Evolutionary conservation across 225 moss, liverwort and hornwort species (phyloP), one percentile per base, ranked within the genome.

Genomic region (Physcomitrium patens): DNA sequence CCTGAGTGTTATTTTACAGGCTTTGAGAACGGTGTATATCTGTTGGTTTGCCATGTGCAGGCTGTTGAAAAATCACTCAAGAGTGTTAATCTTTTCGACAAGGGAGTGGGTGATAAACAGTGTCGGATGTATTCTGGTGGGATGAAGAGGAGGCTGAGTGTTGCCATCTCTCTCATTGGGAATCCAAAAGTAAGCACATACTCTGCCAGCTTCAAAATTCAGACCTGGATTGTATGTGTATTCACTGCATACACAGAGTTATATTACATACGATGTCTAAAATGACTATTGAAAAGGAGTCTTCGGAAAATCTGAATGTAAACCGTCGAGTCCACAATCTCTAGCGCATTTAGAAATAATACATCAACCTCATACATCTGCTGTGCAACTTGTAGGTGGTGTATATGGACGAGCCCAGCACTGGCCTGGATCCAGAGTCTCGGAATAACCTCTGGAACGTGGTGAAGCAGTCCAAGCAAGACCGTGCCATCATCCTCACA

Each of bases 331-430:
- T 4, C 31, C 31, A 2, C 31, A 37, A 37, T 37, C 7, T 37
- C 31, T 37, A 37, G 5, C 31, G 5, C 19, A 15, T 9, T 20
- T 26, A 20, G 15, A 41, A 37, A 14, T 50, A 31, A 15, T 60
- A 11, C 5, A 31, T 17, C 28, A 48, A n/a, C 41, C 12, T 47
- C 46, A 65, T 37, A n/a, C 2, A 50, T 23, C 22, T 24, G 59
- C 22, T 55, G 46, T 70, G 60, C 14, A 43, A 9, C 45, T 63
- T 77, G 59, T 70, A 94, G 94, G 96, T 96, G 71, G 93, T 93
- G 22, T 96, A 93, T 46, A 91, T 96, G 91, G 96, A 96, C 73
- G 96, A 96, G 82, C 92, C 96, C 14, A 93, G 96, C 77, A 92
- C 92, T 11, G 93, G 93, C 59, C 75, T 93, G 31, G 96, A 96